Evolutionary conservation across 495 filamentous ascomycete genomes (phyloP), one percentile per base, ranked within the genome.

Genomic region (Podospora australis): DNA sequence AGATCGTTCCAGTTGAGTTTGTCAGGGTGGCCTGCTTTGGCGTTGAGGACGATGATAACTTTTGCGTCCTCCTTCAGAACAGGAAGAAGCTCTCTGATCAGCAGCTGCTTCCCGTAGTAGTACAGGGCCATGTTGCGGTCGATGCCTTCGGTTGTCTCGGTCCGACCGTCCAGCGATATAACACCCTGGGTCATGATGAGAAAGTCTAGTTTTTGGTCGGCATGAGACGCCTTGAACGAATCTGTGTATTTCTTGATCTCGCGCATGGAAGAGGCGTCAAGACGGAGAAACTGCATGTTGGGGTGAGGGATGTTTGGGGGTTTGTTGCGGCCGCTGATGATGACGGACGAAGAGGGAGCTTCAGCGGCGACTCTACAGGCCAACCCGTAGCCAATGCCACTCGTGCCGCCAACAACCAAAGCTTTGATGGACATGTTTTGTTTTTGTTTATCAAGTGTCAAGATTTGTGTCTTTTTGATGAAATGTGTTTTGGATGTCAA

Each of bases 101-200:
- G 46, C 11, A 59, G 56, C 45, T 59, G 56, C 29, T 42, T 50
- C 24, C 56, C 56, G 50, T 59, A 59, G 44, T 53, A 59, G 53
- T 59, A 53, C 21, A 59, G 41, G 21, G 53, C 53, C 56, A 59
- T 59, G 41, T 59, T 59, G 44, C 42, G 45, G 34, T 59, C 56
- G 42, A 59, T 56, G 13, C 56, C 56, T 48, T 59, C 56, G 42
- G 56, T 11, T 9, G 56, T 59, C 32, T 59, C 56, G 28, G 56
- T 59, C 1, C 56, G 24, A 13, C 53, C 53, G 4, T 46, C 53
- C 22, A 48, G 44, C 3, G 56, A 47, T 21, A 59, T 17, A 46
- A 59, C 47, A 36, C 56, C 56, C 53, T 59, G 56, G 14, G 49
- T 50, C 53, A 56, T 36, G 49, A 56, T 32, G 21, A 59, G 56